Evolutionary conservation across 306 rosid genomes (phyloP), one percentile per base, ranked within the genome.

Genomic region (Leucaena leucocephala): DNA sequence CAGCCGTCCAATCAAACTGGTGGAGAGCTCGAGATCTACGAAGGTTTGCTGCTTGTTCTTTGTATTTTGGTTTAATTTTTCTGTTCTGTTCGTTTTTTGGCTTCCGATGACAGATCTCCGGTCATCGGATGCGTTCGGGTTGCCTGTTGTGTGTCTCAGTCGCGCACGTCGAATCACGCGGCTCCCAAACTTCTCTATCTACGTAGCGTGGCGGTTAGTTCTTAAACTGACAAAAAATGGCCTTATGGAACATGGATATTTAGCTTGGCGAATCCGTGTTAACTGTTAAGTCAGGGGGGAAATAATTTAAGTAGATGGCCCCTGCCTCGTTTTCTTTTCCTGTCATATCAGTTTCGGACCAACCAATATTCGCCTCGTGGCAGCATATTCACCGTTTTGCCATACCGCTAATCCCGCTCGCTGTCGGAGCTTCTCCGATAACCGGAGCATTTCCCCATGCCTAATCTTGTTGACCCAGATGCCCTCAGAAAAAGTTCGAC

Each of bases 21-120:
- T 75, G 50, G 64, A 74, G 64, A 78, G 85, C 54, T 85, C 89
- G 19, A 90, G 96, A 94, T 94, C 97, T 88, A 88, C 87, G 87
- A 89, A 90, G 97, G 98, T 94, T 78, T 22, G 85, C 48, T 46
- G 11, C 77, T 40, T 17, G 43, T 7, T 58, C 59, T 34, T 50
- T 46, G 14, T 27, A 59, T 16, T 65, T n/a, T 38, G 1, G 8
- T 55, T 64, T 50, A 4, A 16, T 43, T 74, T 43, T 68, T 72
- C 72, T 64, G 39, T 10, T 12, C 9, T 55, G 34, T 11, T 17
- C 6, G 13, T 36, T n/a, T 22, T 48, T 48, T 14, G 1, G n/a
- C 55, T 21, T 17, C 52, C 43, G 71, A 33, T 35, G 76, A 16
- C 8, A 38, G 17, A 8, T 43, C 40, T 75, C 70, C 58, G 43